Conservation (phyloP, 2,329 filamentous ascomycete species). For the Talaromyces sp. region DNA sequence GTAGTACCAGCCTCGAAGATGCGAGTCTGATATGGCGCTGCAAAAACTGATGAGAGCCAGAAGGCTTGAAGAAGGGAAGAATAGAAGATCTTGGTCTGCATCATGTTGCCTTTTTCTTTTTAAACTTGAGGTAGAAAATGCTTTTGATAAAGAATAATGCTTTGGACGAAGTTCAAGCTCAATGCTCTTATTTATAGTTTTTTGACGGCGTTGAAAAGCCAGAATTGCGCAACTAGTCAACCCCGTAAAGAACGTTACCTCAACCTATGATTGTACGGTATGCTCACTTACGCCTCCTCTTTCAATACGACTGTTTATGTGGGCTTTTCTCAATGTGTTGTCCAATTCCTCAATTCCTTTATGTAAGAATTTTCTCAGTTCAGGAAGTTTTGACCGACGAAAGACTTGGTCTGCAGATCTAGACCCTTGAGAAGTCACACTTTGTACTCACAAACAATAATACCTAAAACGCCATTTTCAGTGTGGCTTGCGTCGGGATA, state of each 20-base stretch:
- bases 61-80: neutral
- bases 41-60: neutral
- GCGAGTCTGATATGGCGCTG: neutral
- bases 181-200: neutral
- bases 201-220: neutral
- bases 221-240: neutral
- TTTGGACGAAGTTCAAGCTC: neutral
- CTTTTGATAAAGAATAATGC: neutral
- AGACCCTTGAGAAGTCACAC: neutral
- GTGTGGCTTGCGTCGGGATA: neutral
- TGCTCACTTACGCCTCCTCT: neutral
- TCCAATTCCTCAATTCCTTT: neutral
- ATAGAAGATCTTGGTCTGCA: neutral
- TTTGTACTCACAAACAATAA: neutral
- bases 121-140: neutral
- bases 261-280: neutral
- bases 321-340: neutral
- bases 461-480: neutral
- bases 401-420: neutral
- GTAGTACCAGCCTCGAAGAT: neutral
- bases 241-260: neutral
- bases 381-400: neutral
- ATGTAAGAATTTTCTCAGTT: neutral
- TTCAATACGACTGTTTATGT: neutral
- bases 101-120: neutral